Conservation (phyloP, 805 yeast genomes). For the Sungouiella thailandica region DNA sequence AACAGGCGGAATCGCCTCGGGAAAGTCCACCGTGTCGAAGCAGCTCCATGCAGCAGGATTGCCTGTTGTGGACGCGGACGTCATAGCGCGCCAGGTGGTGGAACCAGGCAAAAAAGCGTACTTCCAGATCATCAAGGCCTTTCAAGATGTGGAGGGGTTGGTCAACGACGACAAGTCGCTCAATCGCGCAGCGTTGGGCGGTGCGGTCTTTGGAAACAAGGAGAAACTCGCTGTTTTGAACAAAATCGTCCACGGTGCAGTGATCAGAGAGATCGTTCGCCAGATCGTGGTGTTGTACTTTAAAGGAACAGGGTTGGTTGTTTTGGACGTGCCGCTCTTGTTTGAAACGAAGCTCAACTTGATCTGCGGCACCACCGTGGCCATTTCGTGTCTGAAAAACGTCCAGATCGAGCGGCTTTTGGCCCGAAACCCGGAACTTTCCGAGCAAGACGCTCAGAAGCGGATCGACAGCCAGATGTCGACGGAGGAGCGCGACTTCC, state of each 20-base stretch:
- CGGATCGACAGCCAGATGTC: slow-evolving; percentile 78
- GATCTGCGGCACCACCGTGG: slow-evolving; percentile 66
- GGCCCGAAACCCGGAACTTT: slow-evolving; percentile 62
- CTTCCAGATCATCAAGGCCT: slow-evolving; percentile 55
- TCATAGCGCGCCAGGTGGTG: slow-evolving; percentile 81
- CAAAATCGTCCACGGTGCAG: slow-evolving; percentile 82
- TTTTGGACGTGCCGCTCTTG: slow-evolving; percentile 85
- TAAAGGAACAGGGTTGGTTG: slow-evolving; percentile 51
- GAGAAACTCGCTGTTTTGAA: slow-evolving; percentile 59
- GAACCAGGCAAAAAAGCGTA: slow-evolving; percentile 76
- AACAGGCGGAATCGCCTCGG: slow-evolving; percentile 98
- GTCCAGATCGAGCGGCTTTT: slow-evolving; percentile 61
- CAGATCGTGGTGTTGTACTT: slow-evolving; percentile 57
- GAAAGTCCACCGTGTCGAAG: slow-evolving; percentile 84
- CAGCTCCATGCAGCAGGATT: slow-evolving; percentile 47
- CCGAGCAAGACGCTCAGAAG: slow-evolving; percentile 60
- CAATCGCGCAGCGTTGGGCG: slow-evolving; percentile 74
- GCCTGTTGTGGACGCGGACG: slow-evolving; percentile 82
- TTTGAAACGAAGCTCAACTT: slow-evolving; percentile 73
- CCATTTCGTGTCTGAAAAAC: slow-evolving; percentile 57
- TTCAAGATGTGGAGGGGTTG: slow-evolving; percentile 51
- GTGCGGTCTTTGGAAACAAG: slow-evolving; percentile 67
- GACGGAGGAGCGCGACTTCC: slow-evolving; percentile 46
- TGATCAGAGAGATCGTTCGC: slow-evolving; percentile 59
- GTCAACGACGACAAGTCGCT: slow-evolving; percentile 40